Percentiles rank a stretch among this genome's conserved stretches.
Conservation (phyloP, 495 filamentous ascomycete genomes). For the Xylaria grammica region DNA sequence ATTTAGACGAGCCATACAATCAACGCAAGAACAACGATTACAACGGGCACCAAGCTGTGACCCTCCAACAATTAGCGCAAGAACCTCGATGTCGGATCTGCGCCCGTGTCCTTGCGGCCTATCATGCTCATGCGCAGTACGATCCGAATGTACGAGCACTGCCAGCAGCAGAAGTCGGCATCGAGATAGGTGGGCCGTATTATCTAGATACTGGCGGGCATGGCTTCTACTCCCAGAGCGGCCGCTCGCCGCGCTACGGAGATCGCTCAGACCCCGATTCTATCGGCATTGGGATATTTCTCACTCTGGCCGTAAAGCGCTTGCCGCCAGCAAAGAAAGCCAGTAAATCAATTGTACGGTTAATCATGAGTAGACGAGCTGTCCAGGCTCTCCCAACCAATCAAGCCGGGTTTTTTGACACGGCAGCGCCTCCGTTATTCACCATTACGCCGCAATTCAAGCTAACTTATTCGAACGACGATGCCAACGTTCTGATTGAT, state of each 20-base stretch:
- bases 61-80: background rate
- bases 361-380: background rate
- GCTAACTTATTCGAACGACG: conserved; percentile 7
- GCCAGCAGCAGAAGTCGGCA: background rate
- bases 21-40: background rate
- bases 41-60: background rate
- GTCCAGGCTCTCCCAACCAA: background rate
- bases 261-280: conserved; percentile 2
- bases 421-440: background rate
- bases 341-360: background rate
- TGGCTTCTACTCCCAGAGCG: background rate
- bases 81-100: background rate
- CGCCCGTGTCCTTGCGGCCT: background rate
- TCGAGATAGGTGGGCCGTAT: background rate
- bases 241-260: background rate
- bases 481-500: background rate
- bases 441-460: background rate
- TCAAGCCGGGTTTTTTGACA: background rate
- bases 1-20: background rate
- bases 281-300: background rate
- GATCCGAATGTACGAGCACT: background rate
- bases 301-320: background rate
- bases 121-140: background rate
- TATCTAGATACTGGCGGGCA: background rate
- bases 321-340: background rate